These are phyloP conservation scores for Plasmodium malariae DNA, from an alignment of 169 alveolate species.

Conservation along the genomic window DNA sequence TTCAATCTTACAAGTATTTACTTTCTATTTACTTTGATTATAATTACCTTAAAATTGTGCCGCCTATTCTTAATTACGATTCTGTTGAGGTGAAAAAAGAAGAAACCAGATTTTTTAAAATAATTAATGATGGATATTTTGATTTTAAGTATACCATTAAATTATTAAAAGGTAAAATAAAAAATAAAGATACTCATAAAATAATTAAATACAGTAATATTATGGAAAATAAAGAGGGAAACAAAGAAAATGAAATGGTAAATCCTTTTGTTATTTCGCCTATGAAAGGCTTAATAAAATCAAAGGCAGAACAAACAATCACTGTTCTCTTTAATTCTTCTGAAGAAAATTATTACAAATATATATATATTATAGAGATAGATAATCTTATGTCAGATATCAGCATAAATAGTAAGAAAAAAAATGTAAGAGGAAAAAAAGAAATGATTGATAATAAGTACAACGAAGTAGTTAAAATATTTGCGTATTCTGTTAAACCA, in stretches of 20 bases:
- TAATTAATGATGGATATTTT: conserved; percentile 65
- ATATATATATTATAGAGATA: conserved; percentile 45
- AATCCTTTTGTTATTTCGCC: conserved; percentile 62
- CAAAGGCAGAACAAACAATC: conserved; percentile 60
- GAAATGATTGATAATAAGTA: neutral
- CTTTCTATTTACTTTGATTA: conserved; percentile 58
- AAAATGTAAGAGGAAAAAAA: neutral
- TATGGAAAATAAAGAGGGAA: neutral
- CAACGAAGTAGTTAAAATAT: conserved; percentile 36
- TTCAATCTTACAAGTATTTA: conserved; percentile 66
- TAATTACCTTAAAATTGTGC: conserved; percentile 51
- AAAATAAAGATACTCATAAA: conserved; percentile 28
- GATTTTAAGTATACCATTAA: conserved; percentile 64
- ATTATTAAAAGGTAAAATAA: conserved; percentile 45
- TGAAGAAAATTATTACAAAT: conserved; percentile 67
- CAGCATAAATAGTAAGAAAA: neutral
- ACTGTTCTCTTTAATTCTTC: conserved; percentile 54
- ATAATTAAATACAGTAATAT: neutral
- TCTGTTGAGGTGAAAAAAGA: conserved; percentile 64
- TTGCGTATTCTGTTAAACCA: conserved; percentile 70
- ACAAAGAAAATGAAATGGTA: neutral
- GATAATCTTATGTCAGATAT: conserved; percentile 19
- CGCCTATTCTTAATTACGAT: conserved; percentile 37
- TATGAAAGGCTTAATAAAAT: conserved; percentile 35
- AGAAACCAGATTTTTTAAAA: conserved; percentile 58